These are phyloP conservation scores for Aureobasidium vineae DNA, from an alignment of 2,329 filamentous ascomycete species.

Conservation along the genomic window DNA sequence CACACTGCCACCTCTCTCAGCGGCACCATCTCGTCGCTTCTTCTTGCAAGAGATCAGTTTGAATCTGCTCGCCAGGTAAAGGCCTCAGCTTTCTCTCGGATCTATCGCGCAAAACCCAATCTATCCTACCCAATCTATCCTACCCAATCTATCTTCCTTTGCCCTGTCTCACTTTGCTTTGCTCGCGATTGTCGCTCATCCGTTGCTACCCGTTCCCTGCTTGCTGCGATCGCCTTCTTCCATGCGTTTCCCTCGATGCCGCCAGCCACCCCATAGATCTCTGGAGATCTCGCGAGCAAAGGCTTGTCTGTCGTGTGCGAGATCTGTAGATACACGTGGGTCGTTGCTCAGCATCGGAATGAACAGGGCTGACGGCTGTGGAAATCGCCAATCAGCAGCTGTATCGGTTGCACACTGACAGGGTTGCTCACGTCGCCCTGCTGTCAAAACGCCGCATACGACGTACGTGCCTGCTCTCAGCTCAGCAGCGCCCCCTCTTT, in stretches of 20 bases:
- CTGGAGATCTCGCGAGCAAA: conserved; percentile 1
- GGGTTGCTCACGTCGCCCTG: background rate
- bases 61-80: background rate
- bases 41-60: background rate
- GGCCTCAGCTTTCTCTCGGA: conserved; percentile 13
- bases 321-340: conserved; percentile 11
- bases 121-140: background rate
- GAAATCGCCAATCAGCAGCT: background rate
- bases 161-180: conserved; percentile 12
- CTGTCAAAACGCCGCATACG: background rate
- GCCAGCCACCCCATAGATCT: background rate
- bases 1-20: background rate
- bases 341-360: background rate
- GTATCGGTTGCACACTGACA: background rate
- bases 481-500: background rate
- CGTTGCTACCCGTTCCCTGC: background rate
- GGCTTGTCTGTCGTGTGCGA: conserved; percentile 7
- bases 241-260: background rate
- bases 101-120: conserved; percentile 8
- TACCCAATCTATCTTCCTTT: background rate
- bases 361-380: background rate
- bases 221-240: background rate
- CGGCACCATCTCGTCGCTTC: conserved; percentile 15
- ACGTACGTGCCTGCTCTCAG: background rate
- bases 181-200: conserved; percentile 7